phyloP scores from a whole-genome alignment of 768 basidiomycete species.

The Agrocybe pediades region DNA sequence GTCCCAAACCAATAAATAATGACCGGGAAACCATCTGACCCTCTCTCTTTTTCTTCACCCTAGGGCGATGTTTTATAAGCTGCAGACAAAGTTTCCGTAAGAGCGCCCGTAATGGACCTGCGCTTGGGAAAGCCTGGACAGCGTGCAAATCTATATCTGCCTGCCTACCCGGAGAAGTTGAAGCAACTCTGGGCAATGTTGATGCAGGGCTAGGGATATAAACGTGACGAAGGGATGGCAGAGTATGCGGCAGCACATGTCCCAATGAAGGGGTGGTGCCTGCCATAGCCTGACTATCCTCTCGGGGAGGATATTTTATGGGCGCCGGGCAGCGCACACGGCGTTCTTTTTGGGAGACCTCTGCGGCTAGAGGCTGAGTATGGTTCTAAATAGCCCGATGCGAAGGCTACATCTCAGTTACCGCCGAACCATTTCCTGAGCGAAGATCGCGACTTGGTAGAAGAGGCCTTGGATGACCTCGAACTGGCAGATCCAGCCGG shows the following conservation, averaged over 20 bases:
- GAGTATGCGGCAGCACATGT: background rate
- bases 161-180: too few relatives aligned
- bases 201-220: background rate
- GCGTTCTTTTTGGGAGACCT: conserved; percentile 5
- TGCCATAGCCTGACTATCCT: background rate
- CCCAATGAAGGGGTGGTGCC: background rate
- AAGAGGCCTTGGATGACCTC: conserved; percentile 16
- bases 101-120: conserved; percentile 2
- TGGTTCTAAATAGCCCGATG: background rate
- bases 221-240: too few relatives aligned
- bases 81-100: conserved; percentile 6
- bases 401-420: conserved; percentile 13
- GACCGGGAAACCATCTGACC: background rate
- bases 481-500: conserved; percentile 11
- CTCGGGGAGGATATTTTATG: too few relatives aligned
- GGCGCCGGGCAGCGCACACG: conserved; percentile 3
- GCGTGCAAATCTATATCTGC: background rate
- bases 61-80: conserved; percentile 9
- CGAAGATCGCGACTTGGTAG: conserved; percentile 19
- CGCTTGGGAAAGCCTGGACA: background rate
- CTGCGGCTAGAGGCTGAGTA: background rate
- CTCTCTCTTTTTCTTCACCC: conserved; percentile 10
- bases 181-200: background rate
- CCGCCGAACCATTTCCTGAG: conserved; percentile 24
- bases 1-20: background rate